These are phyloP conservation scores for Macrocystidia cucumis DNA, from an alignment of 1,284 basidiomycete genomes.

Conservation along the genomic window DNA sequence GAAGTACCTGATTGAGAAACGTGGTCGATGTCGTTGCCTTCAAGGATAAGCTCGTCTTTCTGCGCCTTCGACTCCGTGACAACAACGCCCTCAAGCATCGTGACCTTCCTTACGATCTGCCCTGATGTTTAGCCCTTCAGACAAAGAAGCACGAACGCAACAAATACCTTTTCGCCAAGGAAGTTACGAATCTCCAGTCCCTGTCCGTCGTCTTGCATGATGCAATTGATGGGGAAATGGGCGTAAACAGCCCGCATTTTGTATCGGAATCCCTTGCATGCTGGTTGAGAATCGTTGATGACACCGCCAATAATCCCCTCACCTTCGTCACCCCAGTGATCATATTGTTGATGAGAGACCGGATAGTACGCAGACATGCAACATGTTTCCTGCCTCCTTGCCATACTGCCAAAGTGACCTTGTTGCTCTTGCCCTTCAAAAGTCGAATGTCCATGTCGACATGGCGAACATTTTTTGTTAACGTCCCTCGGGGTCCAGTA, in stretches of 20 bases:
- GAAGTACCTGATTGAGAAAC: constrained; percentile 85
- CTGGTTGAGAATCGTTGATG: not conserved
- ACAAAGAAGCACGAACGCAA: not conserved
- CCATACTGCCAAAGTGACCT: constrained; percentile 94
- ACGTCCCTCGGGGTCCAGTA: constrained; percentile 82
- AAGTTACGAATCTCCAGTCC: constrained; percentile 98
- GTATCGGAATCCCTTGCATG: constrained; percentile 90
- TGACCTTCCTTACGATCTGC: constrained; percentile 86
- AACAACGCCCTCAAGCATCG: constrained; percentile 88
- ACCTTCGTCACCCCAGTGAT: constrained; percentile 95
- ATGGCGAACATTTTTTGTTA: constrained; percentile 90
- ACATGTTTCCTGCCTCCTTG: constrained; percentile 98
- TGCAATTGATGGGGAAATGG: constrained; percentile 99
- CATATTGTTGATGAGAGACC: constrained; percentile 95
- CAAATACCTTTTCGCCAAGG: constrained; percentile 83
- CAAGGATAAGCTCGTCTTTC: constrained; percentile 93
- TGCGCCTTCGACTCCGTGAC: constrained; percentile 89
- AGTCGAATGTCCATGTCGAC: constrained; percentile 95
- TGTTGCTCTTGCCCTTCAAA: constrained; percentile 63
- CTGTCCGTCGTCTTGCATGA: constrained; percentile 79
- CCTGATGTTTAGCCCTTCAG: constrained; percentile 2
- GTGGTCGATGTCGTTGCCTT: constrained; percentile 93
- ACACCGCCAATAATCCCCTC: constrained; percentile 10
- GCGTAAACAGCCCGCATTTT: constrained; percentile 99
- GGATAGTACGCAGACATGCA: constrained; percentile 95